Percentiles rank a stretch among this genome's conserved stretches.
phyloP scores from a whole-genome alignment of 805 yeast species.

The Starmerella lactis-condensi region DNA sequence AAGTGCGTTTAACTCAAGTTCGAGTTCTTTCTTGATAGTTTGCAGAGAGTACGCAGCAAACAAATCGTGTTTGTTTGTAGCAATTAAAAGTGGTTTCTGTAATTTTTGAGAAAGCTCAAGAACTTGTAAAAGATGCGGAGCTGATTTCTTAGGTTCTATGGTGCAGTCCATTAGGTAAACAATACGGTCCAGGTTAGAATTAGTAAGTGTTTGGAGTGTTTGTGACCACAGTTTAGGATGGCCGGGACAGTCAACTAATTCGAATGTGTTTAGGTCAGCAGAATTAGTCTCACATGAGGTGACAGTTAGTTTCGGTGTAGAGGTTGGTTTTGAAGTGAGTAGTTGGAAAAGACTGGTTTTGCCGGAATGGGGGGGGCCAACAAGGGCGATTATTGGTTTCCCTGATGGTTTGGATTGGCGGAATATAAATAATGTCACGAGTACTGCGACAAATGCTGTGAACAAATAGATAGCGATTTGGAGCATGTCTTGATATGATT shows the following conservation, averaged over 20 bases:
- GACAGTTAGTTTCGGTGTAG: no score
- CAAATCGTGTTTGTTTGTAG: conserved; percentile 70
- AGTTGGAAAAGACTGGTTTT: conserved; percentile 39
- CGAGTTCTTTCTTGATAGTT: conserved; percentile 42
- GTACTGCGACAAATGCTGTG: no score
- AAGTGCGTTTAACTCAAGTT: conserved; percentile 41
- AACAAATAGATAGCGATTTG: no score
- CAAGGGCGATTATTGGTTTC: conserved; percentile 40
- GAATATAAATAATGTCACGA: no score
- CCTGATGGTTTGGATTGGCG: conserved; percentile 17
- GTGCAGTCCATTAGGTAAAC: conserved; percentile 56
- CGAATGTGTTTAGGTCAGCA: no score
- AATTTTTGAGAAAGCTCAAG: conserved; percentile 41
- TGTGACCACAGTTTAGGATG: conserved; percentile 52
- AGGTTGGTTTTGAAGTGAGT: no score
- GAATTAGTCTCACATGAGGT: no score
- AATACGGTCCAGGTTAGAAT: conserved; percentile 35
- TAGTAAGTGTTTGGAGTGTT: conserved; percentile 31
- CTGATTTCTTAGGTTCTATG: conserved; percentile 33
- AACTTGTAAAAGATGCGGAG: conserved; percentile 40
- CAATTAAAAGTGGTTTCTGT: conserved; percentile 51
- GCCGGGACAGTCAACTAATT: conserved; percentile 75
- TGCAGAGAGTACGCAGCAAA: conserved; percentile 61
- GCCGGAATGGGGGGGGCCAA: conserved; percentile 49
- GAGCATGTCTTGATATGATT: no score